These are phyloP conservation scores for Aegilops speltoides DNA, from an alignment of 176 grass and related monocot species.

Conservation along the genomic window DNA sequence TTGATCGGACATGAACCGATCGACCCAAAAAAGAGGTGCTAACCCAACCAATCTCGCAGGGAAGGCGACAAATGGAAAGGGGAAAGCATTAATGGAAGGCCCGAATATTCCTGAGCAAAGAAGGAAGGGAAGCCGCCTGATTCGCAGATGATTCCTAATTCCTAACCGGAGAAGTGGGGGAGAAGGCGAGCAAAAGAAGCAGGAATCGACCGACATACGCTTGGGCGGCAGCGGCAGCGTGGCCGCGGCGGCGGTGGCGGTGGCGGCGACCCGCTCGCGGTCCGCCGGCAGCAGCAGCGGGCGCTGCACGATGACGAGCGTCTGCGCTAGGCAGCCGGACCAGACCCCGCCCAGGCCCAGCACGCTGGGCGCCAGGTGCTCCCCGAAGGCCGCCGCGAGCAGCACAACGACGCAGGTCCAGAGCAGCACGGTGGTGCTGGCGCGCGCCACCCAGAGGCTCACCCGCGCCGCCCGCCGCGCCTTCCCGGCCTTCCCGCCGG, in stretches of 20 bases:
- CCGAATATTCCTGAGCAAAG: conserved; percentile 33
- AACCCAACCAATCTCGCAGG: background rate
- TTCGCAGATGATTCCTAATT: conserved; percentile 6
- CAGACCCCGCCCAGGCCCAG: conserved; percentile 55
- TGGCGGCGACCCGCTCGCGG: conserved; percentile 15
- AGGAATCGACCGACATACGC: conserved; percentile 50
- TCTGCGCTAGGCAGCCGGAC: conserved; percentile 67
- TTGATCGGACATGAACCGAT: background rate
- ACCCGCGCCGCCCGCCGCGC: conserved; percentile 51
- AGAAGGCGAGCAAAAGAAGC: background rate
- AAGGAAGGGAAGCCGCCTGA: conserved; percentile 21
- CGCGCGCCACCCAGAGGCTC: conserved; percentile 73
- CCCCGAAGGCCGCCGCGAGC: conserved; percentile 50
- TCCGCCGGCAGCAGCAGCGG: conserved; percentile 14
- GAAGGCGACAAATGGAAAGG: background rate
- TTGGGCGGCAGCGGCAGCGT: conserved; percentile 59
- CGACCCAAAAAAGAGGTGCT: background rate
- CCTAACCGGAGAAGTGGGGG: background rate
- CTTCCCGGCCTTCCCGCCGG: conserved; percentile 50
- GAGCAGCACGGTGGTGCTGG: conserved; percentile 71
- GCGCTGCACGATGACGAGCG: conserved; percentile 34
- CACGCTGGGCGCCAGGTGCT: conserved; percentile 57
- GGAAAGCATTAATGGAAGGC: conserved; percentile 21
- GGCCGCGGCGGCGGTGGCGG: background rate
- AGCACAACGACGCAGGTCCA: conserved; percentile 84